A percentile compares a stretch with the other conserved stretches of the same genome.
Conservation (phyloP, 2,329 filamentous ascomycete genomes). For the Trichophyton simii region DNA sequence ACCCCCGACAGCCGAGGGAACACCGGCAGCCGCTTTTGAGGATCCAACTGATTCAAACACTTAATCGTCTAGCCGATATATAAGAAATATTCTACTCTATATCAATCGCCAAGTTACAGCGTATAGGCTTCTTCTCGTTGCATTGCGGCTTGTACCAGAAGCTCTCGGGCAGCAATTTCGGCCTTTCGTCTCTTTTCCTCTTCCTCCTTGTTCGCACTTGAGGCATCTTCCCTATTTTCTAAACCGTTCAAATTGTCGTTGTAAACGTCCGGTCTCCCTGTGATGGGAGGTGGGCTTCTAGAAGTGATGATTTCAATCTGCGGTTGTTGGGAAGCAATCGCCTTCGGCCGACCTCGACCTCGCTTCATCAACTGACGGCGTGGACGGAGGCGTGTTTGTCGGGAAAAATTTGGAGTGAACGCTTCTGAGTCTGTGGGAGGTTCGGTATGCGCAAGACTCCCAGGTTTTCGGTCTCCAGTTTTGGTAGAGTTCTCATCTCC, state of each 20-base stretch:
- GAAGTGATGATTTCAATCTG: not conserved
- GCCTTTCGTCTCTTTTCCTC: not conserved
- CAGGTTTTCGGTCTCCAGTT: not conserved
- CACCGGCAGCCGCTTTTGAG: not conserved
- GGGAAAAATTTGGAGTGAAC: not conserved
- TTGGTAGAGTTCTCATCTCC: not conserved
- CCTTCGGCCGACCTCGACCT: not conserved
- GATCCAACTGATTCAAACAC: too few relatives aligned
- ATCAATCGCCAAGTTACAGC: not conserved
- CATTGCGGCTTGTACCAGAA: slow-evolving; percentile 1
- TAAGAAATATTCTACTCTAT: not conserved
- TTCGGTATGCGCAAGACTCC: too few relatives aligned
- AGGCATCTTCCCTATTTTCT: not conserved
- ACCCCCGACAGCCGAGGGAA: not conserved
- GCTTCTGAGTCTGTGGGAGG: not conserved
- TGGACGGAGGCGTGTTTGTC: not conserved
- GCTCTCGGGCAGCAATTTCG: not conserved
- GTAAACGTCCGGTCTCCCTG: not conserved
- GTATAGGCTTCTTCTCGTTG: not conserved
- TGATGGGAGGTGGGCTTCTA: not conserved
- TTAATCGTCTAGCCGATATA: not conserved
- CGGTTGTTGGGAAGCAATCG: not conserved
- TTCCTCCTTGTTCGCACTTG: not conserved
- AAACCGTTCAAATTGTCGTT: not conserved
- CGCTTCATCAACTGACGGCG: not conserved